Evolutionary conservation across 2,329 filamentous ascomycete genomes (phyloP), one percentile per base, ranked within the genome.

Genomic region (Xylaria multiplex): DNA sequence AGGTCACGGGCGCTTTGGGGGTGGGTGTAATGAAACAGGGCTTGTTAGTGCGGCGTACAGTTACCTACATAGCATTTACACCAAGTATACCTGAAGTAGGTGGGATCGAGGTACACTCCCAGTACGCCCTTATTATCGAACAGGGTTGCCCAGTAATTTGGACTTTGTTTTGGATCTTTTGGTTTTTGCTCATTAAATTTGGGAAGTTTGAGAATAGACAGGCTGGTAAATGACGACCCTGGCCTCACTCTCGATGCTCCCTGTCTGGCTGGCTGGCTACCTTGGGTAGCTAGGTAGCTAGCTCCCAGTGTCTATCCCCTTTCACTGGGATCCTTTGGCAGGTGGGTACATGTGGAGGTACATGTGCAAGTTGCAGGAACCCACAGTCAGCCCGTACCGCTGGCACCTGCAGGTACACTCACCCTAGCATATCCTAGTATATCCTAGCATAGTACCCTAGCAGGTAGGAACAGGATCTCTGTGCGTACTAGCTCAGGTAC

Each of bases 141-240:
- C 60, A 63, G 66, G 66, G 63, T 58, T 61, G 54, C 60, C 66
- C 54, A 42, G 62, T 42, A 57, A 68, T 59, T 56, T 58, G 49
- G 24, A 59, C 52, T 13, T 55, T 54, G 56, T 58, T 62, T 58
- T 50, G 66, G 64, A 61, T 66, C 27, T 49, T 55, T 65, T 30
- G 53, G 65, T 16, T 54, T 68, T 32, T 62, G 57, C 54, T 62
- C 50, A 67, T 67, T 62, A 66, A 55, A 62, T 66, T 49, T 48
- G 66, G 53, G 55, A 59, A 54, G 63, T 67, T 66, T 70, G 69
- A 69, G 63, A 63, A 60, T 42, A 45, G 62, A 62, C 67, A 64
- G 59, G 59, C 65, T 70, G 67, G 70, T 74, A 74, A 73, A 74
- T 74, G 71, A 74, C 30, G 37, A 43, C 37, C 53, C 53, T 43